Evolutionary conservation across 2,329 filamentous ascomycete genomes (phyloP), one percentile per base, ranked within the genome.

Genomic region (Fonsecaea pedrosoi): DNA sequence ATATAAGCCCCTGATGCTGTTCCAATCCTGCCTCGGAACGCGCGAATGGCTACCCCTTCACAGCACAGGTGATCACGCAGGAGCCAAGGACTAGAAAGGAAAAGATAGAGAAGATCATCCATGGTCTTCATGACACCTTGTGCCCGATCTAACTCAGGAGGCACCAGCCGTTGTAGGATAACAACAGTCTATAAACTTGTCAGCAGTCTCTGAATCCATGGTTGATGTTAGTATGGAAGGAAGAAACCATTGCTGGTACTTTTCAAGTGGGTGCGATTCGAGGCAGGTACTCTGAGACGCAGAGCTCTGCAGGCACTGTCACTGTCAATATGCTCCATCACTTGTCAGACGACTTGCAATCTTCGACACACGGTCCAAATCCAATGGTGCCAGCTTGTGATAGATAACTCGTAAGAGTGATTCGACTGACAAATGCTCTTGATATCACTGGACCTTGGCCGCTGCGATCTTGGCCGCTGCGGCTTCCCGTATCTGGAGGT

Each of bases 401-500:
- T 54, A 21, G 35, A 13, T 32, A 32, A 50, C 25, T 50, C 25
- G 8, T 45, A 21, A 30, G 45, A 50, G 54, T 55, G 34, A 38
- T 53, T 32, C 15, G 34, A 38, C 32, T 32, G 45, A 45, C 25
- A 54, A 54, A 54, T 21, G 30, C 34, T 40, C 48, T 21, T 25
- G 32, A 34, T n/a, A 10, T 67, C 60, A 64, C 50, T 62, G 54
- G 40, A 54, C 56, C 45, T 56, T 64, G 15, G 57, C 50, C 18
- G 50, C 38, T 1, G 54, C 60, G 25, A 58, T 35, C 42, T 69
- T 65, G 13, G 25, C 32, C 32, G 56, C 34, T 12, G 62, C 62
- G 30, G 35, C 38, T 65, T 71, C 69, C 56, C 69, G 68, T 21
- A 54, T 21, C 10, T 48, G 32, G n/a, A 73, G 70, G 56, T 70